phyloP scores from a whole-genome alignment of 2,329 filamentous ascomycete genomes.

The Botrytis sinoallii region DNA sequence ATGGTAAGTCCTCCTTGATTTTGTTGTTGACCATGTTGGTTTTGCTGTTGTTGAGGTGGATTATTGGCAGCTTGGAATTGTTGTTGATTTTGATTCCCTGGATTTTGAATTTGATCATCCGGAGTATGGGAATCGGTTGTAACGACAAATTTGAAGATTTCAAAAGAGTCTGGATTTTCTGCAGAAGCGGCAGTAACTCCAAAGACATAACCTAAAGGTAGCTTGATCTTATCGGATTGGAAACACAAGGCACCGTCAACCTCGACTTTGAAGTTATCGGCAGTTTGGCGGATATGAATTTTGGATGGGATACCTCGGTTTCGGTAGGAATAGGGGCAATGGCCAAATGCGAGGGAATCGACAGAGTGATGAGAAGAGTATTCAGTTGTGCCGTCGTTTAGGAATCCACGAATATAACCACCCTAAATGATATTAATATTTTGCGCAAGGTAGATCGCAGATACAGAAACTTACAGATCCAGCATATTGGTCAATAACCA shows the following conservation, averaged over 20 bases:
- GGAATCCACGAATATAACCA: conserved; percentile 84
- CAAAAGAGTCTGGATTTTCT: conserved; percentile 91
- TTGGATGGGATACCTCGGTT: conserved; percentile 84
- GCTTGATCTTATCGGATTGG: conserved; percentile 70
- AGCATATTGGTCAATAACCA: conserved; percentile 82
- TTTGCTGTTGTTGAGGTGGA: conserved; percentile 38
- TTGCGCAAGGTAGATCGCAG: background rate
- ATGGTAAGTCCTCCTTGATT: background rate
- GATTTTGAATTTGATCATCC: conserved; percentile 29
- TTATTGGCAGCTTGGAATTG: conserved; percentile 14
- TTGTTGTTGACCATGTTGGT: conserved; percentile 25
- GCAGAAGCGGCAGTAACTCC: conserved; percentile 85
- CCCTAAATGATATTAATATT: conserved; percentile 42
- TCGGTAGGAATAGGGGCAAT: conserved; percentile 86
- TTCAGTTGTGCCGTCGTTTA: conserved; percentile 85
- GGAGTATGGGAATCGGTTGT: conserved; percentile 50
- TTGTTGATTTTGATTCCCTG: conserved; percentile 26
- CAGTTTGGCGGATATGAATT: conserved; percentile 68
- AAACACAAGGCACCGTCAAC: conserved; percentile 83
- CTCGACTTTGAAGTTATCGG: conserved; percentile 67
- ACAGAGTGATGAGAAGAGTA: conserved; percentile 73
- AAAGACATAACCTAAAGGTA: conserved; percentile 79
- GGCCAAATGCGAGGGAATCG: conserved; percentile 85
- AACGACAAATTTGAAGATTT: conserved; percentile 82
- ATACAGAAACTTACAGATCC: conserved; percentile 48